Conservation (phyloP, 495 filamentous ascomycete species). For the Lasiosphaeris hirsuta region DNA sequence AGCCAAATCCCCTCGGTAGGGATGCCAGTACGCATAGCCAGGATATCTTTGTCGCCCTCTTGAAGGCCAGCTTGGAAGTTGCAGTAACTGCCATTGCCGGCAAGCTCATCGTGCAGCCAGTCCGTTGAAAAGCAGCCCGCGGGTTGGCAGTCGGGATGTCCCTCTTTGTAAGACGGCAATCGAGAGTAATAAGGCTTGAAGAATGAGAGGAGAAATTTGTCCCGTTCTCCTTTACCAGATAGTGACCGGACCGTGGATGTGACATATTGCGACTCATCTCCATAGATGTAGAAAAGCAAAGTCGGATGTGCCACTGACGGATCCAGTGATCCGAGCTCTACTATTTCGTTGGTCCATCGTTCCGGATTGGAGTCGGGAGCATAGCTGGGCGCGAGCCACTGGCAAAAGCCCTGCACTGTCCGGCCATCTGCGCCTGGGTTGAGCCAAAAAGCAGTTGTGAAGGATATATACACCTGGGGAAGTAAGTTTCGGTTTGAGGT, state of each 20-base stretch:
- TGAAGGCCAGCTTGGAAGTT: slow-evolving; percentile 82
- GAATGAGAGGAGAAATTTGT: slow-evolving; percentile 52
- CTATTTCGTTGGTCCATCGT: slow-evolving; percentile 72
- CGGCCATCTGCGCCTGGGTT: slow-evolving; percentile 22
- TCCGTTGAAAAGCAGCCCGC: slow-evolving; percentile 62
- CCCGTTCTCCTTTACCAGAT: slow-evolving; percentile 34
- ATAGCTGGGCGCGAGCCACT: slow-evolving; percentile 65
- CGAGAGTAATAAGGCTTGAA: slow-evolving; percentile 75
- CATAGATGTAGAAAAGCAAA: slow-evolving; percentile 89
- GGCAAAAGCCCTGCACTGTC: slow-evolving; percentile 55
- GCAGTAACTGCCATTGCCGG: slow-evolving; percentile 84
- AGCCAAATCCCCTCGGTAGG: slow-evolving; percentile 76
- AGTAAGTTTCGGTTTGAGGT: slow-evolving; percentile 6
- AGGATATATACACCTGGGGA: slow-evolving; percentile 72
- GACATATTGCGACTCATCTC: slow-evolving; percentile 52
- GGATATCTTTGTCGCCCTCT: slow-evolving; percentile 70
- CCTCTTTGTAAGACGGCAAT: slow-evolving; percentile 60
- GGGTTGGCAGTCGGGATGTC: slow-evolving; percentile 58
- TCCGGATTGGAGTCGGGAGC: slow-evolving; percentile 58
- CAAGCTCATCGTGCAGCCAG: slow-evolving; percentile 79
- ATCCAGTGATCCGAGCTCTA: slow-evolving; percentile 72
- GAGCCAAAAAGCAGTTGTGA: slow-evolving; percentile 64
- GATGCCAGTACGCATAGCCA: slow-evolving; percentile 66
- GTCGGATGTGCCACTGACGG: slow-evolving; percentile 67
- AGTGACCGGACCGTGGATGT: slow-evolving; percentile 39